Conservation (phyloP, 345 rosid genomes). For the Salix caprea region DNA sequence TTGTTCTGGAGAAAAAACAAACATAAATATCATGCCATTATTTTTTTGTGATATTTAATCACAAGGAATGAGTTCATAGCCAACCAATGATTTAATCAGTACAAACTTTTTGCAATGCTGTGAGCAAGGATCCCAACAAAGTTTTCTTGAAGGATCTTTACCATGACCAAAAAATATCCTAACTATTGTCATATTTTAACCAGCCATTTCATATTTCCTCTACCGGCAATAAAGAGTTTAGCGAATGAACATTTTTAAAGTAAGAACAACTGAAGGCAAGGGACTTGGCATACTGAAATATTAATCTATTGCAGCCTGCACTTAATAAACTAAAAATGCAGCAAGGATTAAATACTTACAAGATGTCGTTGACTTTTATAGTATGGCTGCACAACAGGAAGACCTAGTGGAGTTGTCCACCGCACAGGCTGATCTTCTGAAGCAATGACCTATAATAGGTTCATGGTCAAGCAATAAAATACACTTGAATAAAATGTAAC, state of each 20-base stretch:
- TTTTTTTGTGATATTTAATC: neutral
- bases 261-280: neutral
- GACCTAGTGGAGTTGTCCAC: slow-evolving; percentile 96
- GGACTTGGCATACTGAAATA: neutral
- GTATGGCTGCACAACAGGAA: slow-evolving; percentile 96
- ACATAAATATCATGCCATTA: neutral
- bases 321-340: neutral
- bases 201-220: neutral
- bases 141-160: neutral
- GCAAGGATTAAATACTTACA: slow-evolving; percentile 39
- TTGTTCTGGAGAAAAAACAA: slow-evolving; percentile 3
- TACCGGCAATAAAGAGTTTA: neutral
- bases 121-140: neutral
- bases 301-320: neutral
- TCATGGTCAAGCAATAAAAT: slow-evolving; percentile 8
- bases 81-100: neutral
- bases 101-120: neutral
- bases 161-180: neutral
- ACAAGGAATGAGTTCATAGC: neutral
- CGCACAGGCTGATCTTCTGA: slow-evolving; percentile 77
- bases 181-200: neutral
- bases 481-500: neutral
- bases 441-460: slow-evolving; percentile 59
- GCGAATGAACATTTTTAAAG: neutral
- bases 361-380: slow-evolving; percentile 68